Percentiles rank a stretch among this genome's conserved stretches.
Evolutionary conservation across 768 basidiomycete genomes (phyloP).

Genomic region (Boletus edulis): DNA sequence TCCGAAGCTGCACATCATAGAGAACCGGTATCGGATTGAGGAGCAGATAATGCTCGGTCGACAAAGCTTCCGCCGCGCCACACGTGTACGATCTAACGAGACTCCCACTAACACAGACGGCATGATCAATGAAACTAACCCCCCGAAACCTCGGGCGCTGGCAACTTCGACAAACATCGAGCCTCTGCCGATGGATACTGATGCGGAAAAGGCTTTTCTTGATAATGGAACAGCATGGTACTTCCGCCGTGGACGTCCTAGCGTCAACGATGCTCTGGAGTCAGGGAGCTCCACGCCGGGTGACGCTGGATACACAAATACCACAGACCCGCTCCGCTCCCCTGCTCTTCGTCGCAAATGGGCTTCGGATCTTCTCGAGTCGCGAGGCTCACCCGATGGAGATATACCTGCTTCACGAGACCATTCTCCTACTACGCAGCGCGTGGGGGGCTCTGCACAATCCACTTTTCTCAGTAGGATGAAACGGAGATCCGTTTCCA

Average conservation of each 20-base stretch:
- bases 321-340: constrained; percentile 39
- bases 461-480: constrained; percentile 42
- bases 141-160: constrained; percentile 16
- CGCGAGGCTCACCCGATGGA: constrained; percentile 21
- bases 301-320: constrained; percentile 25
- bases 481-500: constrained; percentile 44
- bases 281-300: constrained; percentile 35
- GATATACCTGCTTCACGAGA: constrained; percentile 11
- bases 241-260: constrained; percentile 47
- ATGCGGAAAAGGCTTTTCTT: constrained; percentile 70
- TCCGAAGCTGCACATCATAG: constrained; percentile 84
- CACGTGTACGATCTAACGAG: constrained; percentile 29
- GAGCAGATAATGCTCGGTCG: constrained; percentile 80
- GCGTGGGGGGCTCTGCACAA: constrained; percentile 14
- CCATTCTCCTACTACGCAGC: constrained; percentile 6
- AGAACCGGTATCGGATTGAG: constrained; percentile 85
- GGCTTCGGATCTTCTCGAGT: constrained; percentile 42
- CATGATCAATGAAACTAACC: constrained; percentile 19
- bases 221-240: constrained; percentile 51
- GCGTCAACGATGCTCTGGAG: constrained; percentile 19
- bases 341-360: constrained; percentile 47
- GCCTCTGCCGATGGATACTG: constrained; percentile 74
- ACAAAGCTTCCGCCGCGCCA: constrained; percentile 58
- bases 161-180: constrained; percentile 39
- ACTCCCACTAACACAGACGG: constrained; percentile 24